Evolutionary conservation across 2,329 filamentous ascomycete species (phyloP).

Genomic region (Dactylellina haptotyla): DNA sequence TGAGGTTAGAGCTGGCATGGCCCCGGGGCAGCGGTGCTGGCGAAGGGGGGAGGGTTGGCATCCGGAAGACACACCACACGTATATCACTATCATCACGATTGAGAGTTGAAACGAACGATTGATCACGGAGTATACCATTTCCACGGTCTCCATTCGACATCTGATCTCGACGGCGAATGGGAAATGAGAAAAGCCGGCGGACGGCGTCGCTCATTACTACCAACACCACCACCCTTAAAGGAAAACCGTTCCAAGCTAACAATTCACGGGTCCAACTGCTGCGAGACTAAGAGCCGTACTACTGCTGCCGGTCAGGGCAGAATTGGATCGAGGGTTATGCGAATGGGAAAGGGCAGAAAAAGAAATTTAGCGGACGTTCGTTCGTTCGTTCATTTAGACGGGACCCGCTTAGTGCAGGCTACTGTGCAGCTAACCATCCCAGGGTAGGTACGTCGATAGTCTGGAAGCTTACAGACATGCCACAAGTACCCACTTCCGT

Average conservation of each 20-base stretch:
- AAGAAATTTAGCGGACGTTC: constrained; percentile 2
- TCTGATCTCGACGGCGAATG: neutral
- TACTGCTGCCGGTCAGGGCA: constrained; percentile 14
- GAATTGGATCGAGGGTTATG: constrained; percentile 8
- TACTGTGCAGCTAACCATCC: constrained; percentile 46
- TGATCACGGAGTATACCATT: neutral
- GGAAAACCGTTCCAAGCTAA: neutral
- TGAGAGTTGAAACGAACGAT: neutral
- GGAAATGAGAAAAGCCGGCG: neutral
- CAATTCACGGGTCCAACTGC: constrained; percentile 5
- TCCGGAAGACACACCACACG: neutral
- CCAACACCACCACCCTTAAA: neutral
- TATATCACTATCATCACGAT: neutral
- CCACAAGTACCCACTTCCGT: constrained; percentile 23
- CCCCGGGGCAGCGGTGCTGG: too few relatives aligned
- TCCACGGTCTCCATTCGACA: neutral
- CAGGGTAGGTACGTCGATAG: constrained; percentile 31
- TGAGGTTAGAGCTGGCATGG: constrained; percentile 6
- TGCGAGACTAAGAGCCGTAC: neutral
- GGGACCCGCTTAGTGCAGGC: constrained; percentile 46
- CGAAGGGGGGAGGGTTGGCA: neutral
- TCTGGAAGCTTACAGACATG: constrained; percentile 41
- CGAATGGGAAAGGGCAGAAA: neutral
- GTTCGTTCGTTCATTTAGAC: constrained; percentile 37
- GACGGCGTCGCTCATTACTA: neutral